Percentiles rank a stretch among this genome's conserved stretches.
These are phyloP conservation scores for Mycena indigotica DNA, from an alignment of 768 basidiomycete genomes.

Conservation along the genomic window DNA sequence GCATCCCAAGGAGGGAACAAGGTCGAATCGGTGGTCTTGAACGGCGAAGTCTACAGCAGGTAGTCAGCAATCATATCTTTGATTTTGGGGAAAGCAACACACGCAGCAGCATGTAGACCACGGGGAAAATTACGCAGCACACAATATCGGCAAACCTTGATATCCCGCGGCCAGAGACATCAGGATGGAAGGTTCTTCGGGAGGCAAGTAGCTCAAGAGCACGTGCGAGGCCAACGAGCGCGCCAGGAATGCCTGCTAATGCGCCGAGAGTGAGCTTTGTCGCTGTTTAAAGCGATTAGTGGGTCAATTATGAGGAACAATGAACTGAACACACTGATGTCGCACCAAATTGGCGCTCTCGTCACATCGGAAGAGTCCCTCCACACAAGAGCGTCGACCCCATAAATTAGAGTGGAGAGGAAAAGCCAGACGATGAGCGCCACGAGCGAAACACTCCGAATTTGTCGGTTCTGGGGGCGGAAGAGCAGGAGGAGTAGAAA, in stretches of 20 bases:
- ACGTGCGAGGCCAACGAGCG: not conserved
- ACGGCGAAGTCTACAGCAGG: not conserved
- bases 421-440: not conserved
- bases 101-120: not conserved
- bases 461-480: not conserved
- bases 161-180: not conserved
- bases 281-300: not conserved
- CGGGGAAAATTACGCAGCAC: not conserved
- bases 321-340: not conserved
- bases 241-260: not conserved
- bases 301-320: not conserved
- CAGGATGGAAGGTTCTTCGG: not conserved
- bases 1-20: not conserved
- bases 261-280: not conserved
- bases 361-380: not conserved
- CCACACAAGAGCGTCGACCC: not conserved
- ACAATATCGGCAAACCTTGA: not conserved
- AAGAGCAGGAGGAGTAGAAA: not conserved
- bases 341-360: not conserved
- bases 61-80: not conserved
- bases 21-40: not conserved
- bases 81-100: not conserved
- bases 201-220: not conserved
- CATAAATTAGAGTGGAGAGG: not conserved
- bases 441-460: not conserved